phyloP scores from a whole-genome alignment of 495 filamentous ascomycete genomes.

The Glutinoglossum americanum region DNA sequence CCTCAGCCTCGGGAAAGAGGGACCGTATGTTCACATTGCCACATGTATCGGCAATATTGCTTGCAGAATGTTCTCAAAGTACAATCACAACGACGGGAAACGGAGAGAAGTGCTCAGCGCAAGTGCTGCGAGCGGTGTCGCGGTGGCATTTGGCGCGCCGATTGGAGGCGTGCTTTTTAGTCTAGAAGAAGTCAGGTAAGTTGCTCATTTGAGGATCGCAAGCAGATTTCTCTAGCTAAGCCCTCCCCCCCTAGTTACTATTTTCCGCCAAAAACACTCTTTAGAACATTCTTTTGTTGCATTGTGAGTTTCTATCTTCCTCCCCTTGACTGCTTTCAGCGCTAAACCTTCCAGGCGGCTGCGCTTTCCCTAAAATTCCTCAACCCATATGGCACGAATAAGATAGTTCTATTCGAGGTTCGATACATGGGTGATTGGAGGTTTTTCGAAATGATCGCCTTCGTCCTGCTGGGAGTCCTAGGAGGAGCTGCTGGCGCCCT shows the following conservation, averaged over 20 bases:
- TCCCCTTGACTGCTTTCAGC: not conserved
- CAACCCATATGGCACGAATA: slow-evolving; percentile 87
- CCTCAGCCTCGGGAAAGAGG: slow-evolving; percentile 86
- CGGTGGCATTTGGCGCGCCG: slow-evolving; percentile 86
- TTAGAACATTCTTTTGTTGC: slow-evolving; percentile 95
- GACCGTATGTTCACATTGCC: slow-evolving; percentile 92
- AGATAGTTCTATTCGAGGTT: slow-evolving; percentile 91
- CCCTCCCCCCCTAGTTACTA: slow-evolving; percentile 40
- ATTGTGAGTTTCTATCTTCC: slow-evolving; percentile 30
- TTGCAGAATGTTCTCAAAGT: slow-evolving; percentile 81
- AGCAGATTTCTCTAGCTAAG: not conserved
- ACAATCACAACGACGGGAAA: slow-evolving; percentile 80
- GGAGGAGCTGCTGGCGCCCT: slow-evolving; percentile 71
- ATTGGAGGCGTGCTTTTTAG: slow-evolving; percentile 87
- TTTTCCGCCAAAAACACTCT: slow-evolving; percentile 94
- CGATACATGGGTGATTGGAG: slow-evolving; percentile 85
- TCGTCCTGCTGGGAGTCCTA: slow-evolving; percentile 64
- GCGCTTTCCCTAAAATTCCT: slow-evolving; percentile 81
- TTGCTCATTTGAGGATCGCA: not conserved
- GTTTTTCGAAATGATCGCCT: slow-evolving; percentile 72
- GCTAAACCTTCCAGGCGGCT: slow-evolving; percentile 26
- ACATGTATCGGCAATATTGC: slow-evolving; percentile 91
- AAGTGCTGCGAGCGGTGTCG: slow-evolving; percentile 78
- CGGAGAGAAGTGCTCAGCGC: slow-evolving; percentile 83
- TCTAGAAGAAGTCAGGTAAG: slow-evolving; percentile 64